Evolutionary conservation across 1,139 yeast genomes (phyloP), one percentile per base, ranked within the genome.

Genomic region (Yamadazyma taylorii): DNA sequence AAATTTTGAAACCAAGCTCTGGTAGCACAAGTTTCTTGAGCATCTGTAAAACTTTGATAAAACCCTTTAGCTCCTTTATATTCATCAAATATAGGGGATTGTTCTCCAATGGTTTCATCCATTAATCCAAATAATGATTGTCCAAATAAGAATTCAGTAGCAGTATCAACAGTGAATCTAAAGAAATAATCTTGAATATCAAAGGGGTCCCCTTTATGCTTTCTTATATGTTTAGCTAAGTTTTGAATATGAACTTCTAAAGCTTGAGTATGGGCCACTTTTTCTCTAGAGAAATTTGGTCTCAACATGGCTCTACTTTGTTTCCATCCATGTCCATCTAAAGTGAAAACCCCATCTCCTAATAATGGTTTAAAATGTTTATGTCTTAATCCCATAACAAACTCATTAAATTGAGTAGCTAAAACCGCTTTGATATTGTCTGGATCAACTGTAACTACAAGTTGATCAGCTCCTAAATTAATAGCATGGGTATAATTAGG

Each of bases 311-410:
- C 70, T 37, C 82, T 60, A 26, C 78, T 65, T 47, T 75, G 79
- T 47, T 73, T 71, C 82, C 82, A 77, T 2, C 74, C 77, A 24
- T 60, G 68, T 12, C 79, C 79, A 40, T 73, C 76, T 30, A 73
- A 62, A 2, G 81, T 75, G 57, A 77, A 77, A 41, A 77, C 74
- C 2, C 82, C 81, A 37, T 71, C 70, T 3, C 81, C 81, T 35
- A 76, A 59, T 14, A 74, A 52, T 3, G 77, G 73, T 24, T 48
- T 47, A 42, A 75, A 63, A 28, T 58, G 63, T 7, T 48, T 45
- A 42, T 66, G 61, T 41, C 81, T 66, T 23, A 46, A 37, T 2
- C 81, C 81, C 38, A 76, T 63, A 12, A 62, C 62, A 51, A 70
- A 75, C 38, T 75, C 79, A 41, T 62, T 61, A 53, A 75, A 75